Conservation (phyloP, 495 filamentous ascomycete species). For the Oleoguttula mirabilis region DNA sequence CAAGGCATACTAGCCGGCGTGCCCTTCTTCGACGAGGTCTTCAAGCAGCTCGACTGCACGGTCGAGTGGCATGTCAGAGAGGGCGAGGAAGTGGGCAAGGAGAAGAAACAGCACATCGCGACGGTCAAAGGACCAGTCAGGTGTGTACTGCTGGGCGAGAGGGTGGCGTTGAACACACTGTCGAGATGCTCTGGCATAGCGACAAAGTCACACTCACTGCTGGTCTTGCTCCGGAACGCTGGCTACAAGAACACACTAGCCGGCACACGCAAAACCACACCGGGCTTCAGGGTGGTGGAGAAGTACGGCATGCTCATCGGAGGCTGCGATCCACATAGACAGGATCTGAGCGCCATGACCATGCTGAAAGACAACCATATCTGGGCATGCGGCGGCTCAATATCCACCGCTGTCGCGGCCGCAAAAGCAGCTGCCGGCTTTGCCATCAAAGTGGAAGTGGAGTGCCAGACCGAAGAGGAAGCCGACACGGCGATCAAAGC, state of each 20-base stretch:
- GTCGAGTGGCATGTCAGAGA: constrained; percentile 81
- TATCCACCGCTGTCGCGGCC: constrained; percentile 58
- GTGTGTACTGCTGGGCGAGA: constrained; percentile 77
- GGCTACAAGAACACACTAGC: constrained; percentile 80
- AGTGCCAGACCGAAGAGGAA: constrained; percentile 75
- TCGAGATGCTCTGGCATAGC: constrained; percentile 90
- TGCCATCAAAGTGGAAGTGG: constrained; percentile 86
- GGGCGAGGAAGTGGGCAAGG: constrained; percentile 38
- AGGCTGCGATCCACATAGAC: constrained; percentile 79
- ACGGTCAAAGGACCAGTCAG: constrained; percentile 80
- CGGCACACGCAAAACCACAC: constrained; percentile 92
- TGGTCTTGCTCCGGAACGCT: constrained; percentile 41
- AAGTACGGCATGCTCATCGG: constrained; percentile 96
- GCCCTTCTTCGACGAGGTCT: constrained; percentile 93
- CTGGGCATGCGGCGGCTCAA: constrained; percentile 63
- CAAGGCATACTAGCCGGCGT: constrained; percentile 78
- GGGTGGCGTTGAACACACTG: constrained; percentile 84
- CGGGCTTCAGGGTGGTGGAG: constrained; percentile 88
- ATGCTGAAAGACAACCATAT: constrained; percentile 99
- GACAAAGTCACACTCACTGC: constrained; percentile 44
- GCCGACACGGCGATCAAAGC: constrained; percentile 82
- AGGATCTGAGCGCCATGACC: constrained; percentile 86
- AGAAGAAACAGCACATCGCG: constrained; percentile 43
- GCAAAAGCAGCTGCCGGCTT: constrained; percentile 82
- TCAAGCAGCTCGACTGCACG: constrained; percentile 75